Percentiles rank a stretch among this genome's conserved stretches.
Conservation (phyloP, 2,329 filamentous ascomycete species). For the Stachybotrys elegans region DNA sequence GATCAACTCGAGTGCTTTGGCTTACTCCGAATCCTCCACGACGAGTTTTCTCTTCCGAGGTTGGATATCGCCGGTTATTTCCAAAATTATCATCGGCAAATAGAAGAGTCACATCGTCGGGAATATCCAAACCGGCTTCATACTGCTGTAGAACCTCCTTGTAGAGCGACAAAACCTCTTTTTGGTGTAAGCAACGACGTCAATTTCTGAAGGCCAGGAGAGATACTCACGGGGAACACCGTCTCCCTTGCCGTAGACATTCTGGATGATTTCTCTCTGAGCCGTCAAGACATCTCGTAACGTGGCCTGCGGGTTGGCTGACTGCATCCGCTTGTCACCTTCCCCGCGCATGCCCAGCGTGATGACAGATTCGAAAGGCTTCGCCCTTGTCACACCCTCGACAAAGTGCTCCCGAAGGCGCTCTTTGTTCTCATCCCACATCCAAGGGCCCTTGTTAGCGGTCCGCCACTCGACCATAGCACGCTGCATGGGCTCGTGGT, state of each 20-base stretch:
- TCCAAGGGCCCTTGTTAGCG: constrained; percentile 46
- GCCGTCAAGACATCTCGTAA: constrained; percentile 50
- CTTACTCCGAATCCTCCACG: constrained; percentile 52
- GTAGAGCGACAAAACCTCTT: constrained; percentile 59
- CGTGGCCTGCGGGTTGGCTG: constrained; percentile 44
- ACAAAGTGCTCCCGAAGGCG: constrained; percentile 54
- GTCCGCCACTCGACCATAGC: constrained; percentile 47
- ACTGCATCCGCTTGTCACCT: constrained; percentile 47
- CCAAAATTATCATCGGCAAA: constrained; percentile 62
- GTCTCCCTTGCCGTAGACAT: constrained; percentile 41
- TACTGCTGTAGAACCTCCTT: constrained; percentile 62
- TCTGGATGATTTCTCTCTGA: constrained; percentile 48
- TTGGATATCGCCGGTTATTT: constrained; percentile 52
- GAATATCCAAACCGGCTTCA: constrained; percentile 52
- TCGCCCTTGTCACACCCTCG: constrained; percentile 49
- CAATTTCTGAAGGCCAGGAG: fast-evolving
- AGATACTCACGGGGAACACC: constrained; percentile 33
- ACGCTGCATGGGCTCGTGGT: constrained; percentile 62
- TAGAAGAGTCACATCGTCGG: constrained; percentile 57
- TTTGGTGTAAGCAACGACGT: background rate
- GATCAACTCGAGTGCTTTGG: too few species aligned
- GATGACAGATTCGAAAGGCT: constrained; percentile 52
- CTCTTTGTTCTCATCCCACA: constrained; percentile 51
- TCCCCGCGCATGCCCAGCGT: constrained; percentile 57
- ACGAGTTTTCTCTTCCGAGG: constrained; percentile 44